phyloP scores from a whole-genome alignment of 129 eudicot genomes.

The Artemisia tridentata region DNA sequence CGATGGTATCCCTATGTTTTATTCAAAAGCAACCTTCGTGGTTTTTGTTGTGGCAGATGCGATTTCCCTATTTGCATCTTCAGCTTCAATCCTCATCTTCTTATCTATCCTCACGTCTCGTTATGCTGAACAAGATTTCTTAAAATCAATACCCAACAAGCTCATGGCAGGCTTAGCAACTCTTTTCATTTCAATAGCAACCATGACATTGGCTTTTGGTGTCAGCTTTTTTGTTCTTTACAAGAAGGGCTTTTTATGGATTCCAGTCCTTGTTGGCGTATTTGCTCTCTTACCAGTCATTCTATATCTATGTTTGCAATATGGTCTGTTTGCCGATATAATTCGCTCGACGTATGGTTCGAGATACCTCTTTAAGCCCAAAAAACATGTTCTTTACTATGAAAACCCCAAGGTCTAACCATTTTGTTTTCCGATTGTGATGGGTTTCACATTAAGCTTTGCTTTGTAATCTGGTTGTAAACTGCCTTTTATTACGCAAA shows the following conservation, averaged over 20 bases:
- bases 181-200: constrained; percentile 22
- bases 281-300: constrained; percentile 29
- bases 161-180: neutral
- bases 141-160: constrained; percentile 24
- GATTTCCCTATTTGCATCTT: constrained; percentile 22
- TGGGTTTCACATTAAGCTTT: neutral
- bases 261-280: constrained; percentile 26
- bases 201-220: constrained; percentile 23
- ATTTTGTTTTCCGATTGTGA: neutral
- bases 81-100: constrained; percentile 10
- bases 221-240: constrained; percentile 26
- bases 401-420: constrained; percentile 25
- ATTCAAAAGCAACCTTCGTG: constrained; percentile 2
- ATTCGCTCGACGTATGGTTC: constrained; percentile 6
- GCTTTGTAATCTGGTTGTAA: neutral
- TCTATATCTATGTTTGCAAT: constrained; percentile 22
- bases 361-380: constrained; percentile 23
- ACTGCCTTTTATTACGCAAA: neutral
- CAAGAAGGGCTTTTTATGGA: constrained; percentile 22
- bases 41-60: constrained; percentile 32
- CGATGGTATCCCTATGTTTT: constrained; percentile 10
- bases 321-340: neutral
- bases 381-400: constrained; percentile 21
- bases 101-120: constrained; percentile 21
- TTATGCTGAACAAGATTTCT: constrained; percentile 31